These are phyloP conservation scores for Suhomyces wounanorum DNA, from an alignment of 1,139 yeast genomes.

Conservation along the genomic window DNA sequence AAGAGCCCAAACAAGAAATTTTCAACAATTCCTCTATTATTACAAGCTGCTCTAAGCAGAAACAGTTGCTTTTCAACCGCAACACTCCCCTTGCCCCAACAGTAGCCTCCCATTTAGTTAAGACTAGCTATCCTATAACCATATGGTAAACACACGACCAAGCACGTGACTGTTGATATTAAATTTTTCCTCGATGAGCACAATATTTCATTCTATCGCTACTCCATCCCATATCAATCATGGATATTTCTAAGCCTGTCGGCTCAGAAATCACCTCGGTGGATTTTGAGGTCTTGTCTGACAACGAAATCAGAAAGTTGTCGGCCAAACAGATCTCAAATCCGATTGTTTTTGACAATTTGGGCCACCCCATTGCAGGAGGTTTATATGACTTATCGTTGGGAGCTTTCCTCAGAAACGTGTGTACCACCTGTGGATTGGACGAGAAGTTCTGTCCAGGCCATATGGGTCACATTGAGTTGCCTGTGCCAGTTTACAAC, in stretches of 20 bases:
- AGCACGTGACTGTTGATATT: constrained; percentile 2
- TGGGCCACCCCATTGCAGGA: constrained; percentile 93
- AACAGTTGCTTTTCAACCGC: too few species aligned
- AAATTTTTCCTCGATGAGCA: constrained; percentile 11
- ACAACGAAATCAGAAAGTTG: constrained; percentile 78
- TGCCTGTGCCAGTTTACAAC: constrained; percentile 93
- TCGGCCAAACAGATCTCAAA: constrained; percentile 95
- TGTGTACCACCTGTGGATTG: constrained; percentile 94
- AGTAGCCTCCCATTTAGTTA: too few species aligned
- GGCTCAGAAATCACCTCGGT: constrained; percentile 93
- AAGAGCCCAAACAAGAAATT: too few species aligned
- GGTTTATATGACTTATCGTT: constrained; percentile 93
- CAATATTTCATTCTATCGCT: constrained; percentile 6
- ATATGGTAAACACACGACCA: constrained; percentile 4
- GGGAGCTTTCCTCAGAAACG: constrained; percentile 88
- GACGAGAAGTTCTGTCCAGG: constrained; percentile 97
- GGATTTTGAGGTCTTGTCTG: constrained; percentile 83
- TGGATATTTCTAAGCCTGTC: constrained; percentile 96
- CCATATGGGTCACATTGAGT: constrained; percentile 96
- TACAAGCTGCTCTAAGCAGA: too few species aligned
- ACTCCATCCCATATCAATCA: constrained; percentile 25
- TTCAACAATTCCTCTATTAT: too few species aligned
- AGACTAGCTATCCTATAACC: not conserved
- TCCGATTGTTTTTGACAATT: constrained; percentile 90
- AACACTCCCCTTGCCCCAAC: too few species aligned